Evolutionary conservation across 495 filamentous ascomycete genomes (phyloP), one percentile per base, ranked within the genome.

Genomic region (Bacidia rubella): DNA sequence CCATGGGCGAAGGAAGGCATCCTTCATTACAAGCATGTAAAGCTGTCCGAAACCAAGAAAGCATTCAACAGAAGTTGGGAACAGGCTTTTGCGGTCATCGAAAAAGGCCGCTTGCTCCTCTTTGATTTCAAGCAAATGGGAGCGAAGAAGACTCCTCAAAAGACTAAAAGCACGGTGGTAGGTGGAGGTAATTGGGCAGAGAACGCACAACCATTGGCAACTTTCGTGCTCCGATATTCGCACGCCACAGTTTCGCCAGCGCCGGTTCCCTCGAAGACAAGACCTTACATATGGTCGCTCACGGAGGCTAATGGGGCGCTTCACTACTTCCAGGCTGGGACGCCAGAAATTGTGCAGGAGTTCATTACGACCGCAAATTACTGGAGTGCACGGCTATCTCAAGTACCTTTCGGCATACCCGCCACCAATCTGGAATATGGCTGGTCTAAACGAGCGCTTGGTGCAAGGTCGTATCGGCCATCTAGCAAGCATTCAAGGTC

Each of bases 1-100:
- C 92, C 92, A 9, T 98, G 92, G 92, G 85, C 93, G 35, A 98
- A 99, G 62, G 92, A 99, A 66, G 92, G 92, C 35, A 86, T 92
- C 54, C 69, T 97, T 15, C 90, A 90, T 59, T 90, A 97, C 67
- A 97, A 97, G 66, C 92, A 95, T 64, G 90, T 96, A 62, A 74
- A 96, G 15, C 90, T 96, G 61, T 77, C 84, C 5, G 72, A 83
- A 42, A 89, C 92, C 56, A 95, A 92, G 73, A 82, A 84, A 59
- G 85, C 90, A 49, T 95, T 89, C 65, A 87, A 95, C 61, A 77
- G 90, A 23, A 87, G 85, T 51, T 99, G 92, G 92, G 82, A 75
- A 49, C 90, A 97, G 57, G 87, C 87, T 49, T 99, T 99, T 63
- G 93, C 90, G n/a, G 92, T 99, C 38, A 85, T 99, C 54, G 87